Evolutionary conservation across 495 filamentous ascomycete species (phyloP).

Genomic region (Sordaria brevicollis): DNA sequence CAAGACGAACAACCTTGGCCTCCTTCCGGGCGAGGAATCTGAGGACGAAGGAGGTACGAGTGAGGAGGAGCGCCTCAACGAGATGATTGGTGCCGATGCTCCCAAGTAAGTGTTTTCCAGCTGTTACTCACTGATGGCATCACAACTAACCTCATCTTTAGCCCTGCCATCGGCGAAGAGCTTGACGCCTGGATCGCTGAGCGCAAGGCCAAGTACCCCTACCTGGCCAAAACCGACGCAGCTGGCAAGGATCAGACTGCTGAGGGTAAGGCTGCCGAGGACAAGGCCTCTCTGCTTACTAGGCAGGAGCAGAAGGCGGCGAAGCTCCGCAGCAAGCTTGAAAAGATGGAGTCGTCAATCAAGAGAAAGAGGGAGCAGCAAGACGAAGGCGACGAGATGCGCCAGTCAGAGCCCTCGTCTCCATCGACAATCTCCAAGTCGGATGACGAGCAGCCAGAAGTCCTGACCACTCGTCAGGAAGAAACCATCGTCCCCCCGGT

Average conservation of each 20-base stretch:
- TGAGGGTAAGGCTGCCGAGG: conserved; percentile 15
- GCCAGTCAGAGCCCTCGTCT: conserved; percentile 27
- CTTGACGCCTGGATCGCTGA: conserved; percentile 73
- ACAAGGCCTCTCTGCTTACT: conserved; percentile 20
- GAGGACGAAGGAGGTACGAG: conserved; percentile 66
- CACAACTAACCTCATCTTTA: conserved; percentile 21
- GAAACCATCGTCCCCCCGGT: conserved; percentile 27
- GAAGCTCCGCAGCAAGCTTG: conserved; percentile 39
- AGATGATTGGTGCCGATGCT: conserved; percentile 39
- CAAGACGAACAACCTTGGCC: conserved; percentile 66
- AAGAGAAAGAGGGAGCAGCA: conserved; percentile 48
- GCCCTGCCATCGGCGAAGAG: conserved; percentile 41
- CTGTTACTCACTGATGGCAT: conserved; percentile 17
- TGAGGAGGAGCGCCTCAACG: conserved; percentile 63
- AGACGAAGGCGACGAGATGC: conserved; percentile 48
- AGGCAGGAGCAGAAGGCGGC: conserved; percentile 36
- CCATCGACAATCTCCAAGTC: conserved; percentile 28
- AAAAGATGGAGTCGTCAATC: conserved; percentile 43
- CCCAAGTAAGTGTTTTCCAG: conserved; percentile 32
- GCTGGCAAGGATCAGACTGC: conserved; percentile 16
- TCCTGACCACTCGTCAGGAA: conserved; percentile 30
- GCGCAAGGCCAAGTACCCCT: conserved; percentile 68
- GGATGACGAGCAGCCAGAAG: conserved; percentile 40
- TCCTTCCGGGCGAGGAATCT: conserved; percentile 64
- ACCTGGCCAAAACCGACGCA: conserved; percentile 49